Base-by-base conservation (phyloP, 305 asterid genomes). In the Fraxinus velutina region DNA sequence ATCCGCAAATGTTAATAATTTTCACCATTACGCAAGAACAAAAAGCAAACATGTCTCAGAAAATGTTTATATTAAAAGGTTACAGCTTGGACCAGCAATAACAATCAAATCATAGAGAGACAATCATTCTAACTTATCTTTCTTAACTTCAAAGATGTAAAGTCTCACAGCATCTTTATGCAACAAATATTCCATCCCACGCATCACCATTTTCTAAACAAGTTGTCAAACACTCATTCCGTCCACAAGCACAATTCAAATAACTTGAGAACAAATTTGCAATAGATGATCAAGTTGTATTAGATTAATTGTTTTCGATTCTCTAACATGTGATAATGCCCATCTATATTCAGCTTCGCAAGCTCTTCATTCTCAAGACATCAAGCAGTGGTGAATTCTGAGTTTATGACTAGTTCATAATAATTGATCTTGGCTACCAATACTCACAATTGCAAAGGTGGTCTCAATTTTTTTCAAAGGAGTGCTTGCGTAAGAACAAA, bases 301-400 rank as follows among this genome's bases (percentile, higher is more conserved):
- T 22, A 24, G 21, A 52, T 29, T 57, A 64, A 76, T 66, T 52
- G n/a, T 79, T 66, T 64, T 8, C 24, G 21, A 50, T 73, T 73
- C 60, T 71, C 60, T 62, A 36, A 73, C 39, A 52, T 5, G 13
- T 60, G 30, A 57, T 44, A 76, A 78, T 83, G 72, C 44, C 30
- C 72, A 39, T 72, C 17, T 32, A 33, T 19, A 33, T 34, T 50
- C 57, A 29, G 37, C 44, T 19, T 32, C 5, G 19, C 62, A 73
- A 81, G 84, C 79, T 76, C 79, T 34, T 73, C 86, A 79, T 22
- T 72, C 80, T 79, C 17, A 27, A 55, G 79, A 27, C 66, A 81
- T 36, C 36, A 27, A 57, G 79, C 22, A 79, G 29, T 76, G 37
- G 4, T 42, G 52, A 80, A 70, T 17, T 80, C 66, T 77, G 44